phyloP scores from a whole-genome alignment of 2,329 filamentous ascomycete species.

The Exserohilum turcica region DNA sequence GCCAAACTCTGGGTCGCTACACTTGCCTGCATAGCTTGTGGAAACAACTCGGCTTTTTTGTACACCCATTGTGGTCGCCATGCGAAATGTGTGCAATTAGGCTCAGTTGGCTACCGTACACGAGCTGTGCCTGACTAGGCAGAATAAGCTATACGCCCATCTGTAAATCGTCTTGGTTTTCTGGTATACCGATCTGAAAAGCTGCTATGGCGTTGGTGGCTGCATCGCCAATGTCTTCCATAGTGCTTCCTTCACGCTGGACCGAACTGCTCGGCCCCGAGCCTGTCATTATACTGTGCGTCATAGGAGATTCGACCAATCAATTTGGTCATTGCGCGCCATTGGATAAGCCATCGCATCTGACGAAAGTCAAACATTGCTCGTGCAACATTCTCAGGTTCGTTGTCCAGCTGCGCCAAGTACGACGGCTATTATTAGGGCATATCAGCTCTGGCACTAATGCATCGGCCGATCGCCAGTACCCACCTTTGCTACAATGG shows the following conservation, averaged over 20 bases:
- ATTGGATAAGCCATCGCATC: background rate
- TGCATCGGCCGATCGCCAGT: background rate
- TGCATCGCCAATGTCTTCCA: background rate
- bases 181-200: background rate
- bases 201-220: background rate
- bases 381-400: background rate
- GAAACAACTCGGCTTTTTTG: background rate
- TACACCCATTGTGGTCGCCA: too few relatives aligned
- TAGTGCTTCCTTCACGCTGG: background rate
- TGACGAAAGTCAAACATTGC: background rate
- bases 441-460: background rate
- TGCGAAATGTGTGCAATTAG: background rate
- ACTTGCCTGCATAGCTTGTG: background rate
- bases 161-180: background rate
- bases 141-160: background rate
- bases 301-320: background rate
- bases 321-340: background rate
- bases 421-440: background rate
- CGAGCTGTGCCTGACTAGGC: background rate
- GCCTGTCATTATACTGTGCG: background rate
- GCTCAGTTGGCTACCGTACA: background rate
- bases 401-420: background rate
- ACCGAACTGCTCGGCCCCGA: slow-evolving; percentile 1
- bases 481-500: background rate
- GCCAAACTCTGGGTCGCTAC: background rate